Evolutionary conservation across 192 early-diverging fungal species (phyloP).

Genomic region (Backusella morwellensis): DNA sequence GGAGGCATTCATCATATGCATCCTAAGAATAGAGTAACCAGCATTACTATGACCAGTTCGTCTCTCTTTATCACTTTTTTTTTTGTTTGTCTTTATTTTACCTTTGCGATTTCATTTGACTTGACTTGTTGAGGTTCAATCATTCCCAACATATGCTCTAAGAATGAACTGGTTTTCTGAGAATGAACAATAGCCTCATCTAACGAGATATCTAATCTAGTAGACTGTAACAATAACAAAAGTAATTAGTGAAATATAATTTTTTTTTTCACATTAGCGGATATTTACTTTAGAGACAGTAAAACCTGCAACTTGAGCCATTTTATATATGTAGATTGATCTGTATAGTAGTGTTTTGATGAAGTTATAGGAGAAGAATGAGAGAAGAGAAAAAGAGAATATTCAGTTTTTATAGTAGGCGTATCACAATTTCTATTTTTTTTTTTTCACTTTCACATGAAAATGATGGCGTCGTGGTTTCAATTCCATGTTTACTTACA

Average conservation of each 20-base stretch:
- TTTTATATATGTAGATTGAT: not conserved
- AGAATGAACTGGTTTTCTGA: constrained; percentile 2
- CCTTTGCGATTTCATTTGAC: constrained; percentile 4
- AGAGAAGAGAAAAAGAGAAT: not conserved
- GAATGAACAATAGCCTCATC: constrained; percentile 6
- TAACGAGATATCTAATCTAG: not conserved
- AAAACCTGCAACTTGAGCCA: constrained; percentile 11
- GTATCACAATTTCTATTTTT: not conserved
- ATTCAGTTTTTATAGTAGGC: not conserved
- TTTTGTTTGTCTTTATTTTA: not conserved
- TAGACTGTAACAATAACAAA: not conserved
- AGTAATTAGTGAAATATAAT: not conserved
- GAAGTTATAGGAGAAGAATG: not conserved
- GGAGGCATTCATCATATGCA: constrained; percentile 12
- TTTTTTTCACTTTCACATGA: constrained; percentile 1
- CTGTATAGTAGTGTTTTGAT: not conserved
- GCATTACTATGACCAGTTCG: not conserved
- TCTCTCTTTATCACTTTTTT: not conserved
- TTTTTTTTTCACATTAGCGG: not conserved
- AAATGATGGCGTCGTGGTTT: not conserved
- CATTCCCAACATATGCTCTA: constrained; percentile 3
- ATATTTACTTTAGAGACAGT: constrained; percentile 6
- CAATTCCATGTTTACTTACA: not conserved
- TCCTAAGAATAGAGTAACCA: not conserved
- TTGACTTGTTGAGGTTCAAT: constrained; percentile 10